Conservation (phyloP, 306 rosid species). For the Biancaea sappan region DNA sequence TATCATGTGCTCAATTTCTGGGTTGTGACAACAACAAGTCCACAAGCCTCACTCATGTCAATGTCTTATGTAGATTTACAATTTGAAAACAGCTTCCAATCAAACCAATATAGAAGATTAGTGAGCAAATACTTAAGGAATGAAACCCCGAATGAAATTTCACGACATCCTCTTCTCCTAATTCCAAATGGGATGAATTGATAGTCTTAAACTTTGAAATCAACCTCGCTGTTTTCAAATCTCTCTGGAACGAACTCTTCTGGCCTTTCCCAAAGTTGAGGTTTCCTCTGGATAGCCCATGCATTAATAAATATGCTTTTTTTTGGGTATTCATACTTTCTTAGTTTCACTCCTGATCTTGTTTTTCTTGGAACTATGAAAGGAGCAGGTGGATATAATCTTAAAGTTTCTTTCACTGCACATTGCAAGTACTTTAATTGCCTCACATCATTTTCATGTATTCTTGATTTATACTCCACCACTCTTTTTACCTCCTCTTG, state of each 20-base stretch:
- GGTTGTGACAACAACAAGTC: not conserved
- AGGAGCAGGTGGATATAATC: constrained; percentile 49
- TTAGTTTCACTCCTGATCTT: no score
- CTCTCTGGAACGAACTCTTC: no score
- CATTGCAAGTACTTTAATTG: constrained; percentile 48
- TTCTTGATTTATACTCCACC: not conserved
- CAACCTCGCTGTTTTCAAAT: no score
- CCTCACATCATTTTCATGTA: constrained; percentile 31
- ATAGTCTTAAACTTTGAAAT: no score
- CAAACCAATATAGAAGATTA: constrained; percentile 35
- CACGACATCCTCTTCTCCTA: constrained; percentile 31
- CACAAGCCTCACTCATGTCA: constrained; percentile 40
- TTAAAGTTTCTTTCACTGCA: no score
- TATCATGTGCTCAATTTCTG: no score
- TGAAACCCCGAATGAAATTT: constrained; percentile 18
- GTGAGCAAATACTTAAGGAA: not conserved
- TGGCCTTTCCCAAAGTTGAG: no score
- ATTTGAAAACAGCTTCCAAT: constrained; percentile 43
- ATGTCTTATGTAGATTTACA: not conserved
- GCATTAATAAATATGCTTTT: no score
- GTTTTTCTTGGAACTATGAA: constrained; percentile 37
- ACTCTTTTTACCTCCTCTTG: no score
- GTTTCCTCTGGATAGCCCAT: no score
- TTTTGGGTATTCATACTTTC: no score
- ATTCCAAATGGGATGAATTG: no score